These are phyloP conservation scores for Penicillium subrubescens DNA, from an alignment of 495 filamentous ascomycete species.

Conservation along the genomic window DNA sequence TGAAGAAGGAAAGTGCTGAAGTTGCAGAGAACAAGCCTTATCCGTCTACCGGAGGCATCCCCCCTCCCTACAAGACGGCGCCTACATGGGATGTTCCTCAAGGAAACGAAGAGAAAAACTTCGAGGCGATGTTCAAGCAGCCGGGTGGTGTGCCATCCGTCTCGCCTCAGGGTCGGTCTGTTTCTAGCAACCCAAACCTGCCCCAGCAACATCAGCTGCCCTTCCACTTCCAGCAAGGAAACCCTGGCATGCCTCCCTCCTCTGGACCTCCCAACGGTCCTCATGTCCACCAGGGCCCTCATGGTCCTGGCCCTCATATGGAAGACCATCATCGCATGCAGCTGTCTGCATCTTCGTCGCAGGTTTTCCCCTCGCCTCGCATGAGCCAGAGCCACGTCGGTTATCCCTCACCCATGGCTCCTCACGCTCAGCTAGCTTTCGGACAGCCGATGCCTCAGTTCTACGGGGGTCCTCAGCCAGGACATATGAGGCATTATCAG, in stretches of 20 bases:
- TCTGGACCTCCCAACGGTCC: conserved; percentile 64
- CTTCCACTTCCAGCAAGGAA: conserved; percentile 59
- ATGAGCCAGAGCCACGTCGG: conserved; percentile 68
- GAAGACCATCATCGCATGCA: conserved; percentile 86
- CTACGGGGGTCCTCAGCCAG: conserved; percentile 52
- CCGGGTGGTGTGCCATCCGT: conserved; percentile 53
- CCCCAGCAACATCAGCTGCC: conserved; percentile 79
- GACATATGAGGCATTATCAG: conserved; percentile 45
- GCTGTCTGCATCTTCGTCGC: conserved; percentile 74
- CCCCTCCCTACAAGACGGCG: conserved; percentile 72
- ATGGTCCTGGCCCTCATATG: conserved; percentile 63
- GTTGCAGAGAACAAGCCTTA: conserved; percentile 48
- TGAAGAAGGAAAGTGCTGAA: conserved; percentile 58
- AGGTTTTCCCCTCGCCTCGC: conserved; percentile 78
- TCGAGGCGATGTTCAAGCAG: conserved; percentile 75
- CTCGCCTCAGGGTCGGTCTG: conserved; percentile 66
- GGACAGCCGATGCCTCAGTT: conserved; percentile 73
- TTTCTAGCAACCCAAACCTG: conserved; percentile 59
- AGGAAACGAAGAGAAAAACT: conserved; percentile 67
- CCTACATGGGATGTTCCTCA: conserved; percentile 74
- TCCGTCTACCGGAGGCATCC: conserved; percentile 71
- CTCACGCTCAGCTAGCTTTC: conserved; percentile 67
- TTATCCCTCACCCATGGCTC: conserved; percentile 70
- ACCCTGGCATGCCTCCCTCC: conserved; percentile 37
- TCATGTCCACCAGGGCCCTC: conserved; percentile 69